Base-by-base conservation (phyloP, 495 filamentous ascomycete species). In the Daldinia caldariorum region DNA sequence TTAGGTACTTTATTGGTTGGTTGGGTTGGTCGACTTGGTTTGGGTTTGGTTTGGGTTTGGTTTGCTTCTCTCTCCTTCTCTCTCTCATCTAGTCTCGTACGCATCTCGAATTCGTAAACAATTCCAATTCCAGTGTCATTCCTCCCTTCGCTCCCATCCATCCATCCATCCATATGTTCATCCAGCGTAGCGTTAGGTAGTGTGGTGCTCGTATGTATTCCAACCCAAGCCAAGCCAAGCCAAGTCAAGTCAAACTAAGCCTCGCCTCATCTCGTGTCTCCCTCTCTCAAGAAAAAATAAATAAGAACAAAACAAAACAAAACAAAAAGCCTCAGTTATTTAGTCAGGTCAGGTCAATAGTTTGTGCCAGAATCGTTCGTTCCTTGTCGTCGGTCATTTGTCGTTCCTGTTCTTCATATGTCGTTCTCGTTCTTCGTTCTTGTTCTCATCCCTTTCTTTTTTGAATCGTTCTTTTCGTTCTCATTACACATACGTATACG, bases 401-500 rank as follows among this genome's bases (percentile, higher is more conserved):
- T 32, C 26, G 3, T 26, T 26, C n/a, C n/a, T n/a, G n/a, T n/a
- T n/a, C n/a, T n/a, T n/a, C n/a, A n/a, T n/a, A n/a, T 26, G 26
- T 26, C 49, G 29, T 53, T 53, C 29, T 53, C 49, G 47, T 53
- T 53, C n/a, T 29, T 32, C 34, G 34, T 35, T 35, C 34, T 35
- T 34, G 32, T 4, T 34, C 20, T 32, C 49, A 14, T 53, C 31
- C 29, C 31, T 26, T 22, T 32, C 6, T 13, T 53, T 26, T 26
- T 26, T 3, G 26, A 26, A 26, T 26, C 49, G 29, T 53, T 53
- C 29, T 53, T 35, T 13, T 53, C 49, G 49, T 53, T 53, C 26
- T 47, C 43, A 47, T 47, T 47, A 47, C 43, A 47, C 43, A 35
- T 35, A 26, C 26, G 26, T 26, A 26, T 26, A 26, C 26, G 20